Evolutionary conservation across 495 filamentous ascomycete species (phyloP).

Genomic region (Geoglossum glabrum): DNA sequence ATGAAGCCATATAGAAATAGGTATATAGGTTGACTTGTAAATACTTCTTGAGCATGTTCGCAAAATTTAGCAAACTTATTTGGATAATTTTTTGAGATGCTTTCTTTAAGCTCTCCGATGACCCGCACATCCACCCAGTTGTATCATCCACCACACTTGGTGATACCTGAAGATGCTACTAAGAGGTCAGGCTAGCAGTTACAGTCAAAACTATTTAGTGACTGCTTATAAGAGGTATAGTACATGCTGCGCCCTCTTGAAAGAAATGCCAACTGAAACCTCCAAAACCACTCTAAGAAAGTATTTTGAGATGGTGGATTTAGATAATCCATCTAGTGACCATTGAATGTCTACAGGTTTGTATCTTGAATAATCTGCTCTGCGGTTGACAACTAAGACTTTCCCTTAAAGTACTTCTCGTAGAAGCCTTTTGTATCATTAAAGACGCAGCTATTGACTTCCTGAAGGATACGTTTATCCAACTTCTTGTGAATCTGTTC

Average conservation of each 20-base stretch:
- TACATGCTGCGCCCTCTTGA: neutral
- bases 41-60: neutral
- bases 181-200: neutral
- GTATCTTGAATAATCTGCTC: neutral
- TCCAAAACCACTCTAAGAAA: conserved; percentile 1
- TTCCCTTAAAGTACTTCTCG: neutral
- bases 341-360: neutral
- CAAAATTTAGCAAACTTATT: neutral
- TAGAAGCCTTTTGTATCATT: neutral
- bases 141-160: neutral
- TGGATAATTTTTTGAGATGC: neutral
- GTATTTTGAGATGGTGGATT: neutral
- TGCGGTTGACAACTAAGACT: neutral
- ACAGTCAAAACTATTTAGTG: neutral
- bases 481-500: neutral
- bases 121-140: neutral
- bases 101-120: neutral
- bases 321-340: neutral
- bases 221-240: neutral
- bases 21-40: neutral
- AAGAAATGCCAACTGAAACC: neutral
- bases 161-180: neutral
- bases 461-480: neutral
- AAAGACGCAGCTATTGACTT: neutral
- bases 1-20: neutral